A percentile compares a stretch with the other conserved stretches of the same genome.
phyloP scores from a whole-genome alignment of 129 eudicot genomes.

The Sambucus nigra region DNA sequence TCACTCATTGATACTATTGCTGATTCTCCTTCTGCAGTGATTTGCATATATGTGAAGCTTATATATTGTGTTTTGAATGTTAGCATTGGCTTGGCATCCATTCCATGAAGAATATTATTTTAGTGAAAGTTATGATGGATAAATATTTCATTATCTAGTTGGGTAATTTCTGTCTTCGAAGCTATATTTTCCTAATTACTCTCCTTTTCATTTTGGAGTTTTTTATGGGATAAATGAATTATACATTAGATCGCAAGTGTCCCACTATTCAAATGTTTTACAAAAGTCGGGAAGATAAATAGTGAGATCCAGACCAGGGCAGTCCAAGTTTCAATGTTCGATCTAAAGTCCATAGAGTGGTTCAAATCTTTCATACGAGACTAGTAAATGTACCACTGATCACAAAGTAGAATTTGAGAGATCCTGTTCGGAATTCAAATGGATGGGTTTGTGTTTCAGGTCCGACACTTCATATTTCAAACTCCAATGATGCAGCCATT shows the following conservation, averaged over 20 bases:
- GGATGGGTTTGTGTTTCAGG: no score
- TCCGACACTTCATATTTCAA: no score
- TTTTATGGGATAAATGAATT: not conserved
- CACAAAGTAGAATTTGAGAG: no score
- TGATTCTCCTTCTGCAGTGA: not conserved
- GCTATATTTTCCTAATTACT: not conserved
- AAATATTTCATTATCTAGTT: constrained; percentile 91
- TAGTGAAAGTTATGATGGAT: constrained; percentile 95
- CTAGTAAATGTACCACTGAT: no score
- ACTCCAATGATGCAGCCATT: no score
- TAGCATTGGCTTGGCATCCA: constrained; percentile 99
- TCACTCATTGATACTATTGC: not conserved
- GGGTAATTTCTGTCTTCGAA: constrained; percentile 48
- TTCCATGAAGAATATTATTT: constrained; percentile 96
- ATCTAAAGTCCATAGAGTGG: no score
- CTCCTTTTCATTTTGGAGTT: constrained; percentile 1
- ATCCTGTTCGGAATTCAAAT: no score
- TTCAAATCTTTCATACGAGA: no score
- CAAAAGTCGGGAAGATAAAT: no score
- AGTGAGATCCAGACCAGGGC: no score
- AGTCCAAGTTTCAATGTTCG: no score
- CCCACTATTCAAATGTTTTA: no score
- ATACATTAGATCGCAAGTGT: not conserved
- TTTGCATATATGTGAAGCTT: constrained; percentile 3
- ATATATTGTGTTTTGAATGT: constrained; percentile 10